Evolutionary conservation across 78 protist species (phyloP), one percentile per base, ranked within the genome.

Genomic region (Emiliania huxleyi): DNA sequence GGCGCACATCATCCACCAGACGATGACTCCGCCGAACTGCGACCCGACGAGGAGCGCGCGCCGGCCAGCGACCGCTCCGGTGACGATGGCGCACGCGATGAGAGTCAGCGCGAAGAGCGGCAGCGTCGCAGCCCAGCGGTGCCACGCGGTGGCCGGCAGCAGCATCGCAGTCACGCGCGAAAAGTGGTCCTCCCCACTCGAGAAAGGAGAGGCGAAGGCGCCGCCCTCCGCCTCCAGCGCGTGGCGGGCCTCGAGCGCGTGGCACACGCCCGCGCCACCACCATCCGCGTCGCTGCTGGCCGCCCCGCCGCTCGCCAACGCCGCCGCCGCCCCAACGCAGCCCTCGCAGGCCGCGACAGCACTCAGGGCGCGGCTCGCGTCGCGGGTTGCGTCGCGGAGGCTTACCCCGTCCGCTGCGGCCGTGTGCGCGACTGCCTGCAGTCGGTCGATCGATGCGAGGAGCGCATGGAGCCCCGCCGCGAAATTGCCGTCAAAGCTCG

Each of bases 1-100:
- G n/a, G n/a, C n/a, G 46, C 85, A 77, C 49, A 77, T 35, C 85
- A 77, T 77, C 85, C 85, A 77, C 85, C 85, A 77, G 42, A 40
- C 26, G 48, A 77, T 40, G 48, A 77, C 46, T 1, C 46, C 85
- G 8, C 3, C 18, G 23, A 77, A 77, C 46, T 77, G 85, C 42
- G 85, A 21, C 48, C 4, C 19, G 11, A 77, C 48, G 2, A 77
- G 85, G 29, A 77, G 33, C 23, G 6, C 21, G 23, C 85, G 85
- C 22, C 46, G 18, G 48, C 85, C 85, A 48, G 6, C 25, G 33
- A 15, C 4, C 48, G 85, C 22, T 1, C 85, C 85, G 46, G 6
- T 1, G n/a, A 22, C 22, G 48, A 77, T 29, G 11, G 85, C 85
- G 18, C 19, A 2, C 35, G 85, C 11, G 48, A 23, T 77, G 19